A percentile compares a stretch with the other conserved stretches of the same genome.
These are phyloP conservation scores for Colletotrichum simmondsii DNA, from an alignment of 2,329 filamentous ascomycete genomes.

Conservation along the genomic window DNA sequence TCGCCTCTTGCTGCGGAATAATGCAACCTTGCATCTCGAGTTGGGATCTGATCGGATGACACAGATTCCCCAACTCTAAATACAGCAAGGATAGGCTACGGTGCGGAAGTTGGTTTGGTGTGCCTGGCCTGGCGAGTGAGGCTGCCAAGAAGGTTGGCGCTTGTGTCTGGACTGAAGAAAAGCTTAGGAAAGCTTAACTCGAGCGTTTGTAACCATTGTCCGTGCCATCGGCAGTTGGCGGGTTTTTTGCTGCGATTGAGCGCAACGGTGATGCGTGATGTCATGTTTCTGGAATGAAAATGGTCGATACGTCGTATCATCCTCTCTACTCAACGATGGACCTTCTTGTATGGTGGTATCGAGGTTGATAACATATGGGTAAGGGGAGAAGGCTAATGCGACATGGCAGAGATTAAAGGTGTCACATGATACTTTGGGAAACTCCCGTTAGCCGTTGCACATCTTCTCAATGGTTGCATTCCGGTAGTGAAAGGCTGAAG, in stretches of 20 bases:
- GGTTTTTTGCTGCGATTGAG: neutral
- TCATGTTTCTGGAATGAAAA: neutral
- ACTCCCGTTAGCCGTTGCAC: neutral
- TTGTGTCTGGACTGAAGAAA: constrained; percentile 30
- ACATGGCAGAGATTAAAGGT: neutral
- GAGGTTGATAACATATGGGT: too few relatives aligned
- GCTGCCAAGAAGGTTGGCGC: constrained; percentile 31
- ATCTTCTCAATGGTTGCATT: neutral
- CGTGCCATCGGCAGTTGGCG: constrained; percentile 17
- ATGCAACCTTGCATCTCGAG: constrained; percentile 1
- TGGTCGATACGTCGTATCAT: neutral
- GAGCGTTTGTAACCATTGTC: neutral
- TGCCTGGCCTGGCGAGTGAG: constrained; percentile 13
- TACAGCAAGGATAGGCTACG: neutral
- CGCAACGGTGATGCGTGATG: neutral
- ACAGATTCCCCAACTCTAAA: constrained; percentile 33
- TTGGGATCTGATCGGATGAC: constrained; percentile 31
- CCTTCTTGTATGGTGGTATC: neutral
- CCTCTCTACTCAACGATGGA: too few relatives aligned
- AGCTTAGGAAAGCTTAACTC: constrained; percentile 19
- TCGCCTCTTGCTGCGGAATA: neutral
- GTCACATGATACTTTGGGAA: neutral
- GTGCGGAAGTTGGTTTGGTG: neutral
- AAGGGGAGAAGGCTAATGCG: neutral
- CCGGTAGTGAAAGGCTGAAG: neutral